Evolutionary conservation across 163 green algal species (phyloP).

Genomic region (Chlamydomonas reinhardtii): DNA sequence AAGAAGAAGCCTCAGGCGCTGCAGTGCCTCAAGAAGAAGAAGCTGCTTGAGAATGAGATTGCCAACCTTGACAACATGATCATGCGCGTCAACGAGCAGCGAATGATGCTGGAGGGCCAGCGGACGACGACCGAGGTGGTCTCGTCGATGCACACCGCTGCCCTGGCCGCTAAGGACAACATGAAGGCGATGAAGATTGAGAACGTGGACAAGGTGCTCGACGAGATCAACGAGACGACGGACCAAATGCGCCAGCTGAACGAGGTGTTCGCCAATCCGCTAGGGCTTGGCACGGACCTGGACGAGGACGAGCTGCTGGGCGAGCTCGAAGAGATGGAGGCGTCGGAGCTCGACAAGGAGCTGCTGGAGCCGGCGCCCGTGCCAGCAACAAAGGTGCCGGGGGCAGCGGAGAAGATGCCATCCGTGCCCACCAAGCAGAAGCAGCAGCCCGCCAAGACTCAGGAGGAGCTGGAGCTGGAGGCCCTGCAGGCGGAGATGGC

Average conservation of each 20-base stretch:
- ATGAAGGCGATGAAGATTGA: conserved; percentile 92
- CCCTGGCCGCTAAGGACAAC: conserved; percentile 85
- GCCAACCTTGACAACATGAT: conserved; percentile 90
- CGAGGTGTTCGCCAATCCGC: conserved; percentile 88
- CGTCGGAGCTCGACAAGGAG: conserved; percentile 85
- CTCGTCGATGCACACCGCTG: conserved; percentile 82
- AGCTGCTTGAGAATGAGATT: conserved; percentile 91
- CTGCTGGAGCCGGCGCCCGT: conserved; percentile 85
- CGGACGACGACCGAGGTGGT: conserved; percentile 89
- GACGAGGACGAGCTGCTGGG: conserved; percentile 92
- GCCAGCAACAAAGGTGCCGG: conserved; percentile 59
- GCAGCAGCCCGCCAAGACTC: conserved; percentile 47
- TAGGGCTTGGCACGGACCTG: conserved; percentile 80
- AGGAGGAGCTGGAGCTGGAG: conserved; percentile 91
- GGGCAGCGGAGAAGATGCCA: conserved; percentile 47
- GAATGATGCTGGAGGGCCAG: conserved; percentile 94
- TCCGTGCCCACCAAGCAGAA: conserved; percentile 58
- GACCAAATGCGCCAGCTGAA: conserved; percentile 95
- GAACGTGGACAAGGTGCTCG: conserved; percentile 95
- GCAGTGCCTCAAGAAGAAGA: conserved; percentile 91
- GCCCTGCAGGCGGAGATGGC: conserved; percentile 94
- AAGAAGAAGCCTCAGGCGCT: conserved; percentile 90
- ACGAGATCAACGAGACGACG: conserved; percentile 95
- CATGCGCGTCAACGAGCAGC: conserved; percentile 93
- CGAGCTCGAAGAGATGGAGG: conserved; percentile 91